Percentiles rank a stretch among this genome's conserved stretches.
Conservation (phyloP, 106 monocot species). For the Dendrobium nobile region DNA sequence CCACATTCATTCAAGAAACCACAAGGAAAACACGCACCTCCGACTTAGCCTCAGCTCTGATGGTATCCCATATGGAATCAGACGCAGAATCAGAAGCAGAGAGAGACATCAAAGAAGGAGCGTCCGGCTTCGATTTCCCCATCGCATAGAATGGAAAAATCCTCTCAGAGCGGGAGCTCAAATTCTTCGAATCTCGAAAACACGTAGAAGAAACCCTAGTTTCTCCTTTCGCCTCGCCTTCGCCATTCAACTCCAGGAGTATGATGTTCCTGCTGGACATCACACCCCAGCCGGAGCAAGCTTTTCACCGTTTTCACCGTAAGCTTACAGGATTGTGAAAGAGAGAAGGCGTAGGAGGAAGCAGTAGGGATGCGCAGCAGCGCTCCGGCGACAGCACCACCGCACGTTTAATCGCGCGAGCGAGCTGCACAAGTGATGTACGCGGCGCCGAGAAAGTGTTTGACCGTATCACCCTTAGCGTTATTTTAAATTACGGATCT, state of each 20-base stretch:
- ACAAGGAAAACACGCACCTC: slow-evolving; percentile 21
- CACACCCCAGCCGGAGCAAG: background rate
- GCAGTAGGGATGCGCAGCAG: background rate
- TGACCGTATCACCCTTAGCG: background rate
- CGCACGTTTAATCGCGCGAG: background rate
- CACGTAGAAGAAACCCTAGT: background rate
- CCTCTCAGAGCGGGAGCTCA: slow-evolving; percentile 32
- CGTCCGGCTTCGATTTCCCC: slow-evolving; percentile 24
- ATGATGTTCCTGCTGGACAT: slow-evolving; percentile 39
- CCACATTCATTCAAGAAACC: background rate
- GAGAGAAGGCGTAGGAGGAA: background rate
- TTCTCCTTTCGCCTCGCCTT: slow-evolving; percentile 11
- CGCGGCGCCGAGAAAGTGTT: background rate
- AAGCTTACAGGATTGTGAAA: background rate
- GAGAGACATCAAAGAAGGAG: slow-evolving; percentile 16
- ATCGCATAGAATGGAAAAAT: slow-evolving; percentile 53
- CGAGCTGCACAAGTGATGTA: background rate
- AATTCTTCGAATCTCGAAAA: background rate
- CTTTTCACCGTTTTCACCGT: background rate
- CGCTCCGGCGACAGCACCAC: background rate
- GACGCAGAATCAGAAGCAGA: slow-evolving; percentile 19
- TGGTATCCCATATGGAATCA: slow-evolving; percentile 50
- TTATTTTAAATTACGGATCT: background rate
- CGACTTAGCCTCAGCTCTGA: slow-evolving; percentile 43
- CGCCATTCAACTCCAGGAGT: slow-evolving; percentile 19